Base-by-base conservation (phyloP, 345 rosid genomes). In the Camelina hispida region DNA sequence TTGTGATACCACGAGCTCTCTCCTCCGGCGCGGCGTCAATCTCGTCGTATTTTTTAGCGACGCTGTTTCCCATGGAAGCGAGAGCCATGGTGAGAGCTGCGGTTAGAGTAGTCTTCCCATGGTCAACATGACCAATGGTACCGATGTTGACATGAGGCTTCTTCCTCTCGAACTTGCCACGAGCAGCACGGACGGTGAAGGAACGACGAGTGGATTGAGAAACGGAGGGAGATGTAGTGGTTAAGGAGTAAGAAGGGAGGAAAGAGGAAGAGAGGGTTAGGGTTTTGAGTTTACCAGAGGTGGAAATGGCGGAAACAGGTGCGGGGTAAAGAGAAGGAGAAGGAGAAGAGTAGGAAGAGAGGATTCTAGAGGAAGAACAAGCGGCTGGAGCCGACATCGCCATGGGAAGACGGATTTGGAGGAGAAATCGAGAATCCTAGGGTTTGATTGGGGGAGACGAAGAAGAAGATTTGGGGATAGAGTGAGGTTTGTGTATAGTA, bases 11-110 rank as follows among this genome's bases (percentile, higher is more conserved):
- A 61, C 97, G 87, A 25, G 97, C 97, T 44, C 96, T 84, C 66
- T 95, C 99, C 62, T 91, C 97, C 0, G 98, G 96, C 17, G 98
- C 97, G 14, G 96, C 97, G 38, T 94, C 98, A 48, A 94, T 94
- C 72, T 94, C 98, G 62, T 91, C 95, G 84, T 90, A 90, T 69
- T 88, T 91, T 47, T 91, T 91, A 1, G 91, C 91, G 35, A 90
- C 86, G 60, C 88, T 81, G 81, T 72, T 81, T 2, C 97, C 96
- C 60, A 84, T 40, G 62, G 90, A 60, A 64, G 96, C 97, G 11
- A 92, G 73, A 25, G 93, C 99, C 99, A 90, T 95, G 79, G 98
- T 92, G 34, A 90, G 86, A 62, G 97, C 92, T 7, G 93, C 96
- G 14, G 97, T 95, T 43, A 90, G 74, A 22, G 99, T 90, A 14